Percentiles rank a stretch among this genome's conserved stretches.
Evolutionary conservation across 129 eudicot species (phyloP).

Genomic region (Flaveria sonorensis): DNA sequence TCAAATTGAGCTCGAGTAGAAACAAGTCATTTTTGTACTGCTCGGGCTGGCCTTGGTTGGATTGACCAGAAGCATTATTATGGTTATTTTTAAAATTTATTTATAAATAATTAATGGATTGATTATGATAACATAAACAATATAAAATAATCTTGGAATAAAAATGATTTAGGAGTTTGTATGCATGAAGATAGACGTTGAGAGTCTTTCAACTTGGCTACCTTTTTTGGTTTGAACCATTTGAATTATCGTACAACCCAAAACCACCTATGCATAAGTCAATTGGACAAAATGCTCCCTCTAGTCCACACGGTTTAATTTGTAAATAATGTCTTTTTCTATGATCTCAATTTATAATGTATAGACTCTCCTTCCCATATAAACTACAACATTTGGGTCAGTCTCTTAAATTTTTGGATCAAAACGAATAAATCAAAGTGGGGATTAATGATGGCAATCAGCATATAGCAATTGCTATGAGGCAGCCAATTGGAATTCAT

Average conservation of each 20-base stretch:
- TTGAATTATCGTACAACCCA: background rate
- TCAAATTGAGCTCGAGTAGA: background rate
- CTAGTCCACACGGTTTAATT: background rate
- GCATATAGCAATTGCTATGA: constrained; percentile 1
- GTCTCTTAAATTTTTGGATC: background rate
- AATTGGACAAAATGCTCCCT: background rate
- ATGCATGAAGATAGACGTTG: background rate
- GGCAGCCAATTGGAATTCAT: background rate
- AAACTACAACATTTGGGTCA: constrained; percentile 9
- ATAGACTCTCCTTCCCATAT: constrained; percentile 4
- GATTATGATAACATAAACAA: background rate
- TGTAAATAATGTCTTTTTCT: background rate
- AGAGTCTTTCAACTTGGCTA: background rate
- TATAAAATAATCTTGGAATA: background rate
- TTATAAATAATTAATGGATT: background rate
- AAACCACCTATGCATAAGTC: background rate
- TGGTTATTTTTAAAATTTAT: background rate
- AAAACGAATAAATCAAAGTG: background rate
- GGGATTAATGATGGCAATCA: background rate
- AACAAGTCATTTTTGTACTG: background rate
- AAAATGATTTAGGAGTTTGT: background rate
- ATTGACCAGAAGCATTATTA: background rate
- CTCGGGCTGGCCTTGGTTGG: background rate
- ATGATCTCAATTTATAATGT: background rate
- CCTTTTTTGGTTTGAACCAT: background rate